Conservation (phyloP, 2,329 filamentous ascomycete species). For the Ampelomyces quisqualis region DNA sequence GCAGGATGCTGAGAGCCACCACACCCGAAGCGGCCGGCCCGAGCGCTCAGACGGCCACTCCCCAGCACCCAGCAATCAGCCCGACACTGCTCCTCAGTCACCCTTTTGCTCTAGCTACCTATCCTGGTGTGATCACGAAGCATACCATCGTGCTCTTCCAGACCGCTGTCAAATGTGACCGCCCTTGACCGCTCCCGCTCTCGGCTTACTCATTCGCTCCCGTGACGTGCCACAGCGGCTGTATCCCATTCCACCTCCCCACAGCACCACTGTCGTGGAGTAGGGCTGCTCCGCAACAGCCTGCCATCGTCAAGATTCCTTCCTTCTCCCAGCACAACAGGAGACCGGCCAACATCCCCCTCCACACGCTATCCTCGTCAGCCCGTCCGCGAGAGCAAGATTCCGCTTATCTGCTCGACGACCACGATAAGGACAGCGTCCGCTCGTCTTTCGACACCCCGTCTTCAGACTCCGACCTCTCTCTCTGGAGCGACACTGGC, state of each 20-base stretch:
- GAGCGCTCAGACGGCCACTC: conserved; percentile 4
- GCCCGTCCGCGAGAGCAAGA: conserved; percentile 44
- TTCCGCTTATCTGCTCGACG: conserved; percentile 44
- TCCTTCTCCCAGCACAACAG: conserved; percentile 61
- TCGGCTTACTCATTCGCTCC: conserved; percentile 24
- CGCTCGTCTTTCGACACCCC: conserved; percentile 57
- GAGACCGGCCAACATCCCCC: conserved; percentile 82
- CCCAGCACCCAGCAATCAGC: not conserved
- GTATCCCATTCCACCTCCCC: conserved; percentile 23
- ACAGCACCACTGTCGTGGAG: conserved; percentile 31
- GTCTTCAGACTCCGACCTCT: conserved; percentile 67
- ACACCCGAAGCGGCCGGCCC: conserved; percentile 9
- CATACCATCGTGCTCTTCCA: conserved; percentile 24
- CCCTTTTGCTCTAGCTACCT: conserved; percentile 17
- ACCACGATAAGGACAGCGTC: conserved; percentile 54
- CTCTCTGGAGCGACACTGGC: conserved; percentile 89
- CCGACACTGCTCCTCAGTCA: conserved; percentile 16
- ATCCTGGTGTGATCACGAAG: conserved; percentile 26
- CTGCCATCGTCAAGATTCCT: conserved; percentile 75
- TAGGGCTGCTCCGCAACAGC: conserved; percentile 60
- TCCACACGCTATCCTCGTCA: conserved; percentile 67
- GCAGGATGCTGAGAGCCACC: conserved; percentile 1
- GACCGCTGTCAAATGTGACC: conserved; percentile 38
- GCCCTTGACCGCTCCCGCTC: conserved; percentile 34
- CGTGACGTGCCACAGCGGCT: conserved; percentile 36